Percentiles rank a stretch among this genome's conserved stretches.
Evolutionary conservation across 2,329 filamentous ascomycete genomes (phyloP).

Genomic region (Coniochaeta sp.): DNA sequence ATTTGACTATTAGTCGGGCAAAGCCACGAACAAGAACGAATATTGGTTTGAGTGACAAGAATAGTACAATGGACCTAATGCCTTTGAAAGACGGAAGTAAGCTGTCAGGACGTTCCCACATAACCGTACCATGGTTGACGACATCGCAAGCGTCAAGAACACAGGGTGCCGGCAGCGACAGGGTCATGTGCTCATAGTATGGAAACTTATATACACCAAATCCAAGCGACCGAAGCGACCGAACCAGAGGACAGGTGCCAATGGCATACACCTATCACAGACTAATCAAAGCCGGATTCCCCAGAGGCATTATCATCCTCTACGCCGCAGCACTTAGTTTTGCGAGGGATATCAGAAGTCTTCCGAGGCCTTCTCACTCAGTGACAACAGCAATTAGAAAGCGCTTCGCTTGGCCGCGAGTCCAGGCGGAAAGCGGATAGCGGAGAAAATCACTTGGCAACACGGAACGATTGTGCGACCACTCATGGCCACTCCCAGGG

Average conservation of each 20-base stretch:
- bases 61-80: background rate
- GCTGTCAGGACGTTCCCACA: background rate
- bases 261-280: background rate
- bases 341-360: background rate
- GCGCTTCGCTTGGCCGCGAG: background rate
- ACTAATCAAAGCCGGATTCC: background rate
- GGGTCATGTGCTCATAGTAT: background rate
- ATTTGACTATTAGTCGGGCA: background rate
- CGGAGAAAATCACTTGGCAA: background rate
- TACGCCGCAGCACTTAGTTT: background rate
- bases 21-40: background rate
- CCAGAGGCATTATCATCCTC: background rate
- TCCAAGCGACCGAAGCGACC: background rate
- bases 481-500: background rate
- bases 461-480: background rate
- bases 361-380: background rate
- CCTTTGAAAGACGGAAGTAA: background rate
- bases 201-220: background rate
- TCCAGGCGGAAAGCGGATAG: background rate
- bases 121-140: background rate
- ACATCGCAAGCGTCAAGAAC: background rate
- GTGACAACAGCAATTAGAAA: background rate
- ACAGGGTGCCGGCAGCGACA: background rate
- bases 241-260: background rate
- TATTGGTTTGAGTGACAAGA: background rate